Conservation (phyloP, 2,329 filamentous ascomycete genomes). For the Nakataea oryzae region DNA sequence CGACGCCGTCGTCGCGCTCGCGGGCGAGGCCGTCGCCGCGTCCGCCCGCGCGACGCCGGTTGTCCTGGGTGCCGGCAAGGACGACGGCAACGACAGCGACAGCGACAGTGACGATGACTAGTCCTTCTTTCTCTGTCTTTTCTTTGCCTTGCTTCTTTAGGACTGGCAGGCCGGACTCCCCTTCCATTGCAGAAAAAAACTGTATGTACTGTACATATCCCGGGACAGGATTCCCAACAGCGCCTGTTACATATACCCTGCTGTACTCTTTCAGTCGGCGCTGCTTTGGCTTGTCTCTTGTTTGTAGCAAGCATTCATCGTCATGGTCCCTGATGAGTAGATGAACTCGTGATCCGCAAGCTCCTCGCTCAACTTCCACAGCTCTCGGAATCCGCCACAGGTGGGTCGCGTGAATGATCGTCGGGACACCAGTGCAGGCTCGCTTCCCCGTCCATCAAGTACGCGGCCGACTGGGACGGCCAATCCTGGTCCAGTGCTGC, state of each 20-base stretch:
- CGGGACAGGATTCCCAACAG: neutral
- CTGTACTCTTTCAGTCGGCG: too few relatives aligned
- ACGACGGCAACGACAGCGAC: slow-evolving; percentile 15
- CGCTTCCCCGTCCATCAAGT: neutral
- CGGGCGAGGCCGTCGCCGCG: slow-evolving; percentile 20
- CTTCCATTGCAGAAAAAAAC: too few relatives aligned
- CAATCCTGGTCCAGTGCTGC: neutral
- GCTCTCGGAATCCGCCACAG: too few relatives aligned
- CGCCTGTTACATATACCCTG: neutral
- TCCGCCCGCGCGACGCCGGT: slow-evolving; percentile 8
- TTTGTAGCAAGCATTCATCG: too few relatives aligned
- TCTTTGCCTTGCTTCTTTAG: too few relatives aligned
- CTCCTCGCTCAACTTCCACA: neutral
- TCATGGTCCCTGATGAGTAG: neutral
- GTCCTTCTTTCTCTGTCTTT: neutral
- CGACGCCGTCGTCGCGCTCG: slow-evolving; percentile 26
- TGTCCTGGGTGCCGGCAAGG: slow-evolving; percentile 11
- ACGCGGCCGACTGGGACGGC: neutral
- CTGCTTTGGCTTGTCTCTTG: neutral
- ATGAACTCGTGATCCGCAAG: neutral
- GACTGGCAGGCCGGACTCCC: too few relatives aligned
- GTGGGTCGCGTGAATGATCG: neutral
- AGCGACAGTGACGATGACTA: slow-evolving; percentile 9
- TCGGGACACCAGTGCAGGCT: neutral
- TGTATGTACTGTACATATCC: neutral